Evolutionary conservation across 2,329 filamentous ascomycete species (phyloP).

Genomic region (Pseudogymnoascus sp.): DNA sequence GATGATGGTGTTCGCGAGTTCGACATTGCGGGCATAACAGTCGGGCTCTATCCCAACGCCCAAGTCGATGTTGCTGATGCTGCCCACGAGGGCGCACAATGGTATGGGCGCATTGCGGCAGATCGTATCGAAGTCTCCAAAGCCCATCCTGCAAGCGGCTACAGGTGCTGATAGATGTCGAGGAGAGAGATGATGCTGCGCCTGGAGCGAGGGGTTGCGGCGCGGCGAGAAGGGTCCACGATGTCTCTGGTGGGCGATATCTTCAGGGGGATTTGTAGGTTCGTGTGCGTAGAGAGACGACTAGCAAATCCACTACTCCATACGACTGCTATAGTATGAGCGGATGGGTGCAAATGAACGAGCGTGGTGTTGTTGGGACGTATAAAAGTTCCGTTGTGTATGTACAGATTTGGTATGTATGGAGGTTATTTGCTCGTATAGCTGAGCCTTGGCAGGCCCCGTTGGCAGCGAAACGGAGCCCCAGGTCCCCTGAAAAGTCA

Average conservation of each 20-base stretch:
- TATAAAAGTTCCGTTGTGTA: constrained; percentile 5
- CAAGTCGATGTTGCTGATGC: constrained; percentile 57
- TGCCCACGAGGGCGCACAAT: constrained; percentile 76
- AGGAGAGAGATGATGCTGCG: background rate
- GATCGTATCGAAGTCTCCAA: constrained; percentile 82
- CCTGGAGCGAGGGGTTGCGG: constrained; percentile 8
- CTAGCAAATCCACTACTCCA: background rate
- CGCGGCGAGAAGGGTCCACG: constrained; percentile 2
- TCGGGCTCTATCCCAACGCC: constrained; percentile 73
- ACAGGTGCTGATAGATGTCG: background rate
- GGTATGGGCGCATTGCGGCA: constrained; percentile 80
- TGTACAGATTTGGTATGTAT: background rate
- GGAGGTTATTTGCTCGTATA: constrained; percentile 6
- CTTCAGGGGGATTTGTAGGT: background rate
- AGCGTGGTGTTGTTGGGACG: constrained; percentile 1
- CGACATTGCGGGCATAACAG: constrained; percentile 92
- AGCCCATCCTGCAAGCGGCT: constrained; percentile 55
- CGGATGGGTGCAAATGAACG: background rate
- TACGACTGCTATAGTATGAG: background rate
- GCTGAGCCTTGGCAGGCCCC: background rate
- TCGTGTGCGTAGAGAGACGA: background rate
- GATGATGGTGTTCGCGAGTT: constrained; percentile 96
- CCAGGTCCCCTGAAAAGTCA: background rate
- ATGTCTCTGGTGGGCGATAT: background rate
- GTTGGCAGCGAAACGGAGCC: constrained; percentile 6